phyloP scores from a whole-genome alignment of 2,329 filamentous ascomycete species.

The Fusarium devonianum region DNA sequence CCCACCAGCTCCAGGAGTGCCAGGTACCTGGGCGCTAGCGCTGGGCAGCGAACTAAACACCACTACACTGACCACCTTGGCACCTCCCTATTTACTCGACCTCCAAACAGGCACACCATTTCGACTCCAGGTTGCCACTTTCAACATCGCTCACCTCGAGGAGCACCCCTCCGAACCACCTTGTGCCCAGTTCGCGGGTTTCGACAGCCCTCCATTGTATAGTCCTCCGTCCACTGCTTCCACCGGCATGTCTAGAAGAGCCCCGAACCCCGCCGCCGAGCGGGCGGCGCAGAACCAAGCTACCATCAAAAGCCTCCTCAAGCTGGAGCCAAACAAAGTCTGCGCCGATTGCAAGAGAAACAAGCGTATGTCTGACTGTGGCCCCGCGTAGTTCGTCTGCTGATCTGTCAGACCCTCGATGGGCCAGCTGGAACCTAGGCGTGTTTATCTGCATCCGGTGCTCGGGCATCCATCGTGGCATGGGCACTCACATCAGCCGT shows the following conservation, averaged over 20 bases:
- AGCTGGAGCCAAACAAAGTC: conserved; percentile 93
- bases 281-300: conserved; percentile 91
- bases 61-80: conserved; percentile 40
- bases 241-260: conserved; percentile 75
- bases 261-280: conserved; percentile 80
- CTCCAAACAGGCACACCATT: conserved; percentile 25
- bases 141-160: conserved; percentile 21
- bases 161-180: conserved; percentile 2
- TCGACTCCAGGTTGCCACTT: conserved; percentile 38
- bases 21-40: conserved; percentile 31
- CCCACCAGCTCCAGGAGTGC: conserved; percentile 22
- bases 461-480: conserved; percentile 96
- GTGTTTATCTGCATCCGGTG: conserved; percentile 98
- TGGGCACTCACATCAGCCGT: conserved; percentile 97
- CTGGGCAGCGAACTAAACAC: conserved; percentile 28
- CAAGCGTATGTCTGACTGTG: conserved; percentile 72
- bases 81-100: conserved; percentile 39
- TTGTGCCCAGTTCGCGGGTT: neutral
- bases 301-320: conserved; percentile 93
- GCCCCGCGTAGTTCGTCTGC: neutral
- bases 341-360: conserved; percentile 99
- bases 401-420: conserved; percentile 79
- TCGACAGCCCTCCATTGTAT: neutral
- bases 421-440: conserved; percentile 98
- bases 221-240: conserved; percentile 4